Percentiles rank a stretch among this genome's conserved stretches.
phyloP scores from a whole-genome alignment of 73 alveolate genomes.

The Paramecium pentaurelia region DNA sequence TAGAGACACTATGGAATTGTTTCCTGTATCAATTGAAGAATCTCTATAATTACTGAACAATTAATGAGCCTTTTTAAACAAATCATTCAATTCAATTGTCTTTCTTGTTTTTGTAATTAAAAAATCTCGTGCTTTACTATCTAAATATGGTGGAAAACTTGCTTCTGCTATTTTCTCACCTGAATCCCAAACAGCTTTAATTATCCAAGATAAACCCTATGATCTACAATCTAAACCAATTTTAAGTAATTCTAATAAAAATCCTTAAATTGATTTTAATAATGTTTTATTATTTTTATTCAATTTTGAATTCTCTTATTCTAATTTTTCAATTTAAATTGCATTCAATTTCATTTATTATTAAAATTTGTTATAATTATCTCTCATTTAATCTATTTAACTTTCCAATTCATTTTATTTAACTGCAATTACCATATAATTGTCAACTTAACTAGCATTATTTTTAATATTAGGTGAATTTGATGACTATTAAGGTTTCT shows the following conservation, averaged over 20 bases:
- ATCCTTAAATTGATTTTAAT: constrained; percentile 14
- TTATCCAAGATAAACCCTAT: constrained; percentile 5
- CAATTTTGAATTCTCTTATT: not conserved
- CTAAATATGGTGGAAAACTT: constrained; percentile 25
- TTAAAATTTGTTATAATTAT: not conserved
- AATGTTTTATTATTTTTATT: constrained; percentile 31
- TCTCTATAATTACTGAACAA: not conserved
- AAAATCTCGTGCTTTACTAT: constrained; percentile 15
- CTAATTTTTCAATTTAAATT: constrained; percentile 27
- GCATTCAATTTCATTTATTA: constrained; percentile 7
- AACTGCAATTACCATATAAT: constrained; percentile 19
- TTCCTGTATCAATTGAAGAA: constrained; percentile 24
- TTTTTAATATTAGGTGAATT: not conserved
- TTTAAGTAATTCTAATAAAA: constrained; percentile 4
- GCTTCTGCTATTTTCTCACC: constrained; percentile 16
- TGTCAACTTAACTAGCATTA: constrained; percentile 9
- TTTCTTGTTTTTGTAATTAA: not conserved
- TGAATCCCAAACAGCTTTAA: constrained; percentile 37
- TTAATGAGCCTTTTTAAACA: constrained; percentile 11
- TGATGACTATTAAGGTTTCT: not conserved
- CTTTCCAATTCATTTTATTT: constrained; percentile 32
- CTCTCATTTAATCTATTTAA: constrained; percentile 18
- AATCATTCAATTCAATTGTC: not conserved
- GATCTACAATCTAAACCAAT: constrained; percentile 41
- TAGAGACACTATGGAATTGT: not conserved